phyloP scores from a whole-genome alignment of 306 rosid genomes.

The Vicia sativa region DNA sequence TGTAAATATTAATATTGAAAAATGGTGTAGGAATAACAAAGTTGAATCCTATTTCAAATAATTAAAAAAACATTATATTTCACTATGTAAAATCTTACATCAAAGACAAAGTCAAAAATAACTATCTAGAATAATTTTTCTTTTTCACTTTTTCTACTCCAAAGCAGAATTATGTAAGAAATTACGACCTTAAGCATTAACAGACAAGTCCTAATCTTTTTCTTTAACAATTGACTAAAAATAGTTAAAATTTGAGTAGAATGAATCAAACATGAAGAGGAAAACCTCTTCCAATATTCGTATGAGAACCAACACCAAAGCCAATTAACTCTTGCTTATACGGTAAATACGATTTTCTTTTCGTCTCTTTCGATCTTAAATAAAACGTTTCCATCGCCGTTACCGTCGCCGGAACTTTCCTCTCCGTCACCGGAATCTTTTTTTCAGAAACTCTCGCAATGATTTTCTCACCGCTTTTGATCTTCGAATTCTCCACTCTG shows the following conservation, averaged over 20 bases:
- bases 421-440: slow-evolving; percentile 20
- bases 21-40: too few species aligned
- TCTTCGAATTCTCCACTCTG: slow-evolving; percentile 23
- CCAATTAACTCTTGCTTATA: slow-evolving; percentile 73
- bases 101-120: too few species aligned
- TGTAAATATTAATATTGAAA: too few species aligned
- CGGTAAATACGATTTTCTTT: slow-evolving; percentile 69
- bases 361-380: slow-evolving; percentile 47
- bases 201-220: background rate
- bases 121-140: background rate
- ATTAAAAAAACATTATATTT: background rate
- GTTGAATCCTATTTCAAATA: background rate
- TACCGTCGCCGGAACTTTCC: background rate
- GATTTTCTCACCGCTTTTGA: background rate
- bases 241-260: background rate
- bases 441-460: background rate
- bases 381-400: slow-evolving; percentile 73
- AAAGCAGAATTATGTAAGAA: background rate
- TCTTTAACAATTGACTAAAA: background rate
- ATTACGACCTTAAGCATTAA: background rate
- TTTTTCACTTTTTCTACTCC: background rate
- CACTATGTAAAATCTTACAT: background rate
- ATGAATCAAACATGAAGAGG: background rate
- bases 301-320: slow-evolving; percentile 48
- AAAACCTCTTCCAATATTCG: slow-evolving; percentile 46